Evolutionary conservation across 495 filamentous ascomycete species (phyloP), one percentile per base, ranked within the genome.

Genomic region (Trichoderma erinaceum): DNA sequence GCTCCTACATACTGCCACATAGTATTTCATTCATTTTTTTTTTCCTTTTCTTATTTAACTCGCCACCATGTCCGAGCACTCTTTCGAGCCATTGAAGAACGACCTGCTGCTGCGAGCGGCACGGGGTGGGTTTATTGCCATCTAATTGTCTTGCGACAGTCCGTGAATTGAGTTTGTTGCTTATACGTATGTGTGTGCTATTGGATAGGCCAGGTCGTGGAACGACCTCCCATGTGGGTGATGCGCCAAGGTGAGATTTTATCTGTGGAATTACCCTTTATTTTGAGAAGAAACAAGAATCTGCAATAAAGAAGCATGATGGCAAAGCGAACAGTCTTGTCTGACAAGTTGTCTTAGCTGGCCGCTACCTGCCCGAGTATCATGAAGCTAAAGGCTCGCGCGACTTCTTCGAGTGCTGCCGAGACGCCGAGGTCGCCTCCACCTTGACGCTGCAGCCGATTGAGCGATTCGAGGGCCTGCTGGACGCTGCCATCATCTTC

Each of bases 401-500:
- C 67, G 96, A 99, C 78, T 99, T 99, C 83, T 99, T 99, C 83
- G 90, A 90, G 76, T 96, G 93, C 85, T 99, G 95, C 77, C 92
- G 95, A 32, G 84, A 87, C 73, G 93, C 96, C 66, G 93, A 97
- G 80, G 85, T 97, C 68, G 90, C 96, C 65, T 97, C 91, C 6
- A 92, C 88, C 23, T 78, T 99, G 68, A 99, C 95, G 1, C 81
- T 99, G 35, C 95, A 98, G 76, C 95, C 95, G 69, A 88, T 99
- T 74, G 92, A 97, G 64, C 92, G 93, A 48, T 99, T 88, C 77
- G 87, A 83, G 21, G 93, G 91, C 43, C 87, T 97, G 61, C 88
- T 99, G 70, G 95, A 99, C 78, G 96, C 95, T 18, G 93, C 95
- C 41, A 99, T 99, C 72, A 99, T 99, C 76, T 99, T 99, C 85